Base-by-base conservation (phyloP, 257 asterid genomes). In the Cynanchum wilfordii region DNA sequence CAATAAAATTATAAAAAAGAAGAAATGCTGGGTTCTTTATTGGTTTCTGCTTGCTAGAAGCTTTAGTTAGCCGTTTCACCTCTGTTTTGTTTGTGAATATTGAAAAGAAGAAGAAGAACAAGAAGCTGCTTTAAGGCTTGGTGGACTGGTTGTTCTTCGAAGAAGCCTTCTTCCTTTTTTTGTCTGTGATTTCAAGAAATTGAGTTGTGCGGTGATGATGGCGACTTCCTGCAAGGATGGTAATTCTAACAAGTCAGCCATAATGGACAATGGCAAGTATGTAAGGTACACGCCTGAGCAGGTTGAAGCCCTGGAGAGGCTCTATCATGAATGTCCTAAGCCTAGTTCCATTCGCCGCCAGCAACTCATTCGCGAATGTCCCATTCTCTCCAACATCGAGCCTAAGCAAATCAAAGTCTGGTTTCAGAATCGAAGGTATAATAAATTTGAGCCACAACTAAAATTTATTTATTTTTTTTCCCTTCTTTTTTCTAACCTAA, bases 391-490 rank as follows among this genome's bases (percentile, higher is more conserved):
- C 70, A 72, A 89, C 82, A 91, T 91, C 72, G 97, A 91, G 72
- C 92, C 96, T 50, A 91, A 87, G 76, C 97, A 91, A 81, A 91
- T 91, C 91, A 91, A 91, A 87, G 97, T 91, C 47, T 91, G 97
- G 97, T 91, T 91, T 74, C 97, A 91, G 81, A 91, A 91, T 82
- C 86, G 97, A 80, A 87, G 97, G 97, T 91, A 82, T 2, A 4
- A 24, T 29, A 1, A 10, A 69, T 42, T 68, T 38, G 36, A 25
- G 16, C 56, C 19, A 1, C 38, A 0, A 3, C n/a, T 4, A 3
- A 10, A 45, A 6, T 7, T 64, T 44, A n/a, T n/a, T n/a, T n/a
- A 33, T 33, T 5, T 51, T 2, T 60, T 19, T 7, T 55, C 1
- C 10, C 47, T 7, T 7, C 57, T 12, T 27, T 29, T n/a, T 40